These are phyloP conservation scores for Apiospora sp. DNA, from an alignment of 2,329 filamentous ascomycete genomes.

Conservation along the genomic window DNA sequence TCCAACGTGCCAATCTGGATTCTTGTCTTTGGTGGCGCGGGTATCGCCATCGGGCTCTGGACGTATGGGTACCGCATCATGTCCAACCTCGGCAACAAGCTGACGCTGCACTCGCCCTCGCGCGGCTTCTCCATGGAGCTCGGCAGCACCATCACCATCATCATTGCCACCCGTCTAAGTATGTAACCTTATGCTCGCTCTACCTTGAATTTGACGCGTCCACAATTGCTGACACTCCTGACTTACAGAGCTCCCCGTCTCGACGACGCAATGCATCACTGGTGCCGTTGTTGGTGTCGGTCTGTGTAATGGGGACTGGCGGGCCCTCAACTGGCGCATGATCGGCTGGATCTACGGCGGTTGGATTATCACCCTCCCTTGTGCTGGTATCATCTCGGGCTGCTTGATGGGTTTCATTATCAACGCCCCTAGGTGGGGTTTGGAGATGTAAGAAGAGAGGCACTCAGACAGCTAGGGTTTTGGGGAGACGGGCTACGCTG, in stretches of 20 bases:
- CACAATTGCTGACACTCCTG: no score
- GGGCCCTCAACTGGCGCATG: conserved; percentile 70
- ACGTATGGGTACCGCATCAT: conserved; percentile 72
- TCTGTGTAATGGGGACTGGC: conserved; percentile 65
- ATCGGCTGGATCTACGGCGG: conserved; percentile 66
- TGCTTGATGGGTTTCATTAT: conserved; percentile 69
- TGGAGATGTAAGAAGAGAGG: neutral
- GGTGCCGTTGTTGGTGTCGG: conserved; percentile 70
- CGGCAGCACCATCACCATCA: conserved; percentile 67
- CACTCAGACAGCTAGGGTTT: neutral
- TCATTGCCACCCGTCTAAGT: conserved; percentile 68
- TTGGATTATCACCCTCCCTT: conserved; percentile 68
- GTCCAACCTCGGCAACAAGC: conserved; percentile 67
- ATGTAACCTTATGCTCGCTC: conserved; percentile 32
- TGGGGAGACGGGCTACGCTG: neutral
- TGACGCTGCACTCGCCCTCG: conserved; percentile 68
- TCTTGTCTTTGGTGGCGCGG: conserved; percentile 60
- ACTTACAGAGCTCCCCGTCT: conserved; percentile 63
- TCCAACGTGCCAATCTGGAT: conserved; percentile 66
- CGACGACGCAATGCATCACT: conserved; percentile 71
- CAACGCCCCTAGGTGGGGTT: conserved; percentile 63
- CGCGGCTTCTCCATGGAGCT: conserved; percentile 69
- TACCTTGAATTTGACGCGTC: no score
- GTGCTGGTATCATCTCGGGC: conserved; percentile 64
- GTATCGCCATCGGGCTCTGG: conserved; percentile 64